A percentile compares a stretch with the other conserved stretches of the same genome.
Conservation (phyloP, 345 rosid species). For the Nasturtium officinale region DNA sequence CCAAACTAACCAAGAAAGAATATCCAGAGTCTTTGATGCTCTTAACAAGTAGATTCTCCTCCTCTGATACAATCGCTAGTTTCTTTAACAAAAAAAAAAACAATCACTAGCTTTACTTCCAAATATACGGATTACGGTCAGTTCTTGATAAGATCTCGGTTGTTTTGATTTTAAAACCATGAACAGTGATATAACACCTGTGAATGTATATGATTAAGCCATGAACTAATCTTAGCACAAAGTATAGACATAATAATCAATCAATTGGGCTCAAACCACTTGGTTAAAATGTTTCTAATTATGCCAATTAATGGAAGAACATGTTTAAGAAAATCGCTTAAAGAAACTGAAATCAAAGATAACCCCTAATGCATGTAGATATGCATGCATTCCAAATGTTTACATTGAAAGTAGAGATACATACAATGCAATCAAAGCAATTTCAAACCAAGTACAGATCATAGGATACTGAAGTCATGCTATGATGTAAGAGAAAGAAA, state of each 20-base stretch:
- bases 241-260: background rate
- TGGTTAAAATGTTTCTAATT: background rate
- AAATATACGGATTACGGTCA: background rate
- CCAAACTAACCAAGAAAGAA: too few species aligned
- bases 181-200: background rate
- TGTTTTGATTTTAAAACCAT: background rate
- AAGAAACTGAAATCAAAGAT: background rate
- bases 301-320: background rate
- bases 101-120: slow-evolving; percentile 4
- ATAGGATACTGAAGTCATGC: slow-evolving; percentile 33
- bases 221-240: background rate
- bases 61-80: background rate
- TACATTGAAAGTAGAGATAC: slow-evolving; percentile 7
- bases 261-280: slow-evolving; percentile 7
- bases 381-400: slow-evolving; percentile 24
- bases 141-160: background rate
- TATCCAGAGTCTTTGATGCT: slow-evolving; percentile 28
- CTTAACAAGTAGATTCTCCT: slow-evolving; percentile 21
- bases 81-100: background rate
- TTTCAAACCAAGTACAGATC: slow-evolving; percentile 24
- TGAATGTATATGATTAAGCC: background rate
- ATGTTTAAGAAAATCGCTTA: background rate
- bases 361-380: background rate
- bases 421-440: slow-evolving; percentile 34
- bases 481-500: slow-evolving; percentile 27